Conservation (phyloP, 129 eudicot species). For the Erigeron canadensis region DNA sequence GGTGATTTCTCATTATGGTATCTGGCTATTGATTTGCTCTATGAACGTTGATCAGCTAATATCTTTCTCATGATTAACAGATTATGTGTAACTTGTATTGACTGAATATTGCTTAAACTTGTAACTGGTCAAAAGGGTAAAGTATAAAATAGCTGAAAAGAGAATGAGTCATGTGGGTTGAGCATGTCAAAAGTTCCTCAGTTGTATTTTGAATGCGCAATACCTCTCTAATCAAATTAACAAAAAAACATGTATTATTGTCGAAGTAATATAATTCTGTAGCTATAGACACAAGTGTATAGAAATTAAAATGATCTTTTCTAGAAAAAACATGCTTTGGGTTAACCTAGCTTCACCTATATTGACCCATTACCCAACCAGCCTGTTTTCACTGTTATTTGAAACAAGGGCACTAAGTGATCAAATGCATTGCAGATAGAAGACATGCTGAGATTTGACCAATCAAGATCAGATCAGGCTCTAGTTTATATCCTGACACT, state of each 20-base stretch:
- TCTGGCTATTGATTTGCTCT: background rate
- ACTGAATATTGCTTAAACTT: background rate
- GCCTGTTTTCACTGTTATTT: background rate
- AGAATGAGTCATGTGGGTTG: background rate
- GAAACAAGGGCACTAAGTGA: conserved; percentile 19
- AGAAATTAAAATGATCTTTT: background rate
- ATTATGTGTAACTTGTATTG: background rate
- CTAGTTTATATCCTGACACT: conserved; percentile 83
- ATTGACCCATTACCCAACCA: background rate
- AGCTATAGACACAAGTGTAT: background rate
- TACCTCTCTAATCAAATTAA: background rate
- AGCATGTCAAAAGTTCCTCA: background rate
- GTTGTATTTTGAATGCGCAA: background rate
- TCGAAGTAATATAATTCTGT: background rate
- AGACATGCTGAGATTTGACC: conserved; percentile 72
- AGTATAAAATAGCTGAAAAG: background rate
- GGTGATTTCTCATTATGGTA: conserved; percentile 52
- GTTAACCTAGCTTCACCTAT: background rate
- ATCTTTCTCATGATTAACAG: background rate
- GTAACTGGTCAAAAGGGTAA: background rate
- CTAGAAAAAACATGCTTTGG: background rate
- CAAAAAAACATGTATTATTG: background rate
- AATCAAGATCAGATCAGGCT: conserved; percentile 62
- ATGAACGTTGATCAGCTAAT: background rate
- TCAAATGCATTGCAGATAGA: conserved; percentile 45